A percentile compares a stretch with the other conserved stretches of the same genome.
phyloP scores from a whole-genome alignment of 2,329 filamentous ascomycete genomes.

The Pseudogymnoascus sp. region DNA sequence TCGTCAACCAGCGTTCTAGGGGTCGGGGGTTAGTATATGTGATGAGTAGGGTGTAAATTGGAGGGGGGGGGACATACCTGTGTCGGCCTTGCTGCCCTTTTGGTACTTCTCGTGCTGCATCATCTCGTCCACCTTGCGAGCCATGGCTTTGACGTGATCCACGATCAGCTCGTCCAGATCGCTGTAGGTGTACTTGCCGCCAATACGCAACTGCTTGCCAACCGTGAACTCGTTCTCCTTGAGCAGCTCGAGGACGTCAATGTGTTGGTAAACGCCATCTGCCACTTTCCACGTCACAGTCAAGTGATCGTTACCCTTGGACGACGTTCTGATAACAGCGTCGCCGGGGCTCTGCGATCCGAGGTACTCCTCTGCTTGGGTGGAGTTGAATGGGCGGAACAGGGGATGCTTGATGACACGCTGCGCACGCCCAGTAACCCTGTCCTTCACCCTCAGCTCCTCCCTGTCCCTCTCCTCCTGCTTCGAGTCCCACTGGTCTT shows the following conservation, averaged over 20 bases:
- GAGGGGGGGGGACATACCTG: conserved; percentile 48
- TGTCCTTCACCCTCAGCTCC: conserved; percentile 76
- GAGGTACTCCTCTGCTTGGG: conserved; percentile 87
- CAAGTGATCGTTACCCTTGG: conserved; percentile 89
- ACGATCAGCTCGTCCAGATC: conserved; percentile 97
- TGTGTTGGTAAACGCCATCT: conserved; percentile 92
- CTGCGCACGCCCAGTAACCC: conserved; percentile 74
- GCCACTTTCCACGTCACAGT: conserved; percentile 98
- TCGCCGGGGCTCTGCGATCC: conserved; percentile 80
- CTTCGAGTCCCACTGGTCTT: conserved; percentile 77
- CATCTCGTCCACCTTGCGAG: conserved; percentile 93
- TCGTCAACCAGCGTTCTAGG: conserved; percentile 87
- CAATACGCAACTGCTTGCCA: conserved; percentile 75
- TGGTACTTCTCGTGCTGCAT: conserved; percentile 93
- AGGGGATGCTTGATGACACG: conserved; percentile 96
- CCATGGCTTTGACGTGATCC: conserved; percentile 95
- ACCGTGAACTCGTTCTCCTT: conserved; percentile 97
- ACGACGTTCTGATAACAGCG: conserved; percentile 89
- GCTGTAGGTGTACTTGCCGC: conserved; percentile 81
- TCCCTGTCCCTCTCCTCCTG: conserved; percentile 78
- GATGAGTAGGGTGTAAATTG: conserved; percentile 6
- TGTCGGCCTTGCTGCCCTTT: conserved; percentile 66
- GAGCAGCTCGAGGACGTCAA: conserved; percentile 92
- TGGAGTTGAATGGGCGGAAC: conserved; percentile 86
- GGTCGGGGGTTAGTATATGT: conserved; percentile 11